phyloP scores from a whole-genome alignment of 768 basidiomycete species.

The Amanita phalloides region DNA sequence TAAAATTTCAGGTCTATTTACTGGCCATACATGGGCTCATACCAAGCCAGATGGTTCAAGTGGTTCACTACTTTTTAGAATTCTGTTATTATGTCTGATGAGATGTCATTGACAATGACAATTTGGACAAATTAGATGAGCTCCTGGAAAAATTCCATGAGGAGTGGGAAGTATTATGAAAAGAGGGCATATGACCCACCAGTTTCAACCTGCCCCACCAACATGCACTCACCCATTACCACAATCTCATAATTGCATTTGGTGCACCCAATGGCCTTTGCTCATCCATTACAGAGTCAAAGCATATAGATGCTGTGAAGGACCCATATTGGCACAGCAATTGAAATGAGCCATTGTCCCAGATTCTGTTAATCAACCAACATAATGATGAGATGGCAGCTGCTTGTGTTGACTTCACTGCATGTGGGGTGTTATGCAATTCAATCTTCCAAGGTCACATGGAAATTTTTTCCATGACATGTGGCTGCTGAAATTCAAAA shows the following conservation, averaged over 20 bases:
- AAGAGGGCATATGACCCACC: background rate
- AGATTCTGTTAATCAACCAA: background rate
- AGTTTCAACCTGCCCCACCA: conserved; percentile 12
- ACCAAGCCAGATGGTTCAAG: too few species aligned
- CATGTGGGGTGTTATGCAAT: background rate
- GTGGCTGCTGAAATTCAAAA: background rate
- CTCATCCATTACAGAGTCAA: conserved; percentile 13
- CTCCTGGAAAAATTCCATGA: conserved; percentile 10
- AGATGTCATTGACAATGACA: conserved; percentile 2
- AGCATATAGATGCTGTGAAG: conserved; percentile 9
- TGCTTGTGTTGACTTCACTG: background rate
- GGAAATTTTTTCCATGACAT: conserved; percentile 10
- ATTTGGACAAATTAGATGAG: conserved; percentile 1
- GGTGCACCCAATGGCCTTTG: conserved; percentile 13
- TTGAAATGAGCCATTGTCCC: background rate
- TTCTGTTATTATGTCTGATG: background rate
- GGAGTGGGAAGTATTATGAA: background rate
- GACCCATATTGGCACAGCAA: conserved; percentile 14
- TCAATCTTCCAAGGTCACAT: background rate
- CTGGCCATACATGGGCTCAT: conserved; percentile 11
- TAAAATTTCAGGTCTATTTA: background rate
- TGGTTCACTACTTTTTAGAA: background rate
- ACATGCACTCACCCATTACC: conserved; percentile 16
- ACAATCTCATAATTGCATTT: conserved; percentile 8
- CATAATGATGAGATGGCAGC: background rate